phyloP scores from a whole-genome alignment of 2,329 filamentous ascomycete species.

The Ascochyta fabae region DNA sequence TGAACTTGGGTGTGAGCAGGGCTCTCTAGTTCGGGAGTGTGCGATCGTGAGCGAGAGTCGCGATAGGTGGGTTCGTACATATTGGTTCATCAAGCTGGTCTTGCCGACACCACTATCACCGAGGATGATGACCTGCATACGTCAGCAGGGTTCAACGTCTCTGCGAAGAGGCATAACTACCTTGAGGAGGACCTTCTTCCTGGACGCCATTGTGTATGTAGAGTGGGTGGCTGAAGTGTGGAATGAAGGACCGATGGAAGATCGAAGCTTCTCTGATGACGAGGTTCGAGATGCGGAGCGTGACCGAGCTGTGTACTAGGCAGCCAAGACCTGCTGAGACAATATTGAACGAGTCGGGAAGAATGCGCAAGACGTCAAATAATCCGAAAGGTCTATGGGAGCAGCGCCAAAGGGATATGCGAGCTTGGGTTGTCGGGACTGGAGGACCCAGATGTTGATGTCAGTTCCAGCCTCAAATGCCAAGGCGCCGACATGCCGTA shows the following conservation, averaged over 20 bases:
- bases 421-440: constrained; percentile 3
- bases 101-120: constrained; percentile 99
- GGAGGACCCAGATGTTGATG: constrained; percentile 13
- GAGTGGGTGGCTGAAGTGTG: constrained; percentile 4
- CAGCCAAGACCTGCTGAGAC: not conserved
- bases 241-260: constrained; percentile 4
- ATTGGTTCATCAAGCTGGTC: constrained; percentile 99
- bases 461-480: constrained; percentile 12
- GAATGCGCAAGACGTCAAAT: not conserved
- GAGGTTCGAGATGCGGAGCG: constrained; percentile 9
- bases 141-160: constrained; percentile 18
- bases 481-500: constrained; percentile 1
- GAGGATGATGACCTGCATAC: constrained; percentile 88
- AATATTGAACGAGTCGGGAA: not conserved
- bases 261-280: constrained; percentile 13
- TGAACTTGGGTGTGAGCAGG: constrained; percentile 50
- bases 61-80: constrained; percentile 68
- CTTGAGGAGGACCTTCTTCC: constrained; percentile 90
- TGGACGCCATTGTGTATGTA: constrained; percentile 41
- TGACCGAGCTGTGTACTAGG: not conserved
- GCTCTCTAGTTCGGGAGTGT: not conserved
- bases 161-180: constrained; percentile 54
- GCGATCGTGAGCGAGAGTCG: not conserved
- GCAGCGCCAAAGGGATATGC: not conserved
- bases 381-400: not conserved